Percentiles rank a stretch among this genome's conserved stretches.
phyloP scores from a whole-genome alignment of 1,139 yeast genomes.

The Protomyces gravidus region DNA sequence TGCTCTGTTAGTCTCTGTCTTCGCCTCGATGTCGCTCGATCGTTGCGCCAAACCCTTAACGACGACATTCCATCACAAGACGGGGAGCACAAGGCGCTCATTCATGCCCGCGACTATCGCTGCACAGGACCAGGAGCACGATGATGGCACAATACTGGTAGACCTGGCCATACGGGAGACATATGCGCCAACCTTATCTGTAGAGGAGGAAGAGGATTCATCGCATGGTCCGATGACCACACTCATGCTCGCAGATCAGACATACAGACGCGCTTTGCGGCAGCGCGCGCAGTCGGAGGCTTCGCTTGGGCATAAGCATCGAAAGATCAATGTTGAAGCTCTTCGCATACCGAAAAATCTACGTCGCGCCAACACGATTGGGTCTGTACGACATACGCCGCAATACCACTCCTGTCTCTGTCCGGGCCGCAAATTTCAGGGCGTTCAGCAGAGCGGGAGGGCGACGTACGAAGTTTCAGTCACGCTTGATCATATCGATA shows the following conservation, averaged over 20 bases:
- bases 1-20: too few species aligned
- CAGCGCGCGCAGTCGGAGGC: background rate
- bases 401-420: constrained; percentile 42
- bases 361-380: background rate
- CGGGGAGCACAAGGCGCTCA: too few species aligned
- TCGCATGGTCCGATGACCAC: background rate
- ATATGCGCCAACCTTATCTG: background rate
- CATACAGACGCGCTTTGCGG: background rate
- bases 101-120: too few species aligned
- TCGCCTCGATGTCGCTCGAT: too few species aligned
- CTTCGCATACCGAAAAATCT: background rate
- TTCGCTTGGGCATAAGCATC: background rate
- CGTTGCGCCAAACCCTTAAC: too few species aligned
- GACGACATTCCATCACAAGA: too few species aligned
- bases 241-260: background rate
- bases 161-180: background rate
- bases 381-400: background rate
- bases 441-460: constrained; percentile 71
- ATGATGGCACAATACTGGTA: too few species aligned
- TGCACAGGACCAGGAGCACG: too few species aligned
- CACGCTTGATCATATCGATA: constrained; percentile 66
- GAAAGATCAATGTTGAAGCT: background rate
- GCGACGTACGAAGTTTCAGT: constrained; percentile 65
- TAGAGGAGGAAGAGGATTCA: background rate
- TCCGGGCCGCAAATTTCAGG: constrained; percentile 62